Evolutionary conservation across 495 filamentous ascomycete species (phyloP), one percentile per base, ranked within the genome.

Genomic region (Aspergillus mulundensis): DNA sequence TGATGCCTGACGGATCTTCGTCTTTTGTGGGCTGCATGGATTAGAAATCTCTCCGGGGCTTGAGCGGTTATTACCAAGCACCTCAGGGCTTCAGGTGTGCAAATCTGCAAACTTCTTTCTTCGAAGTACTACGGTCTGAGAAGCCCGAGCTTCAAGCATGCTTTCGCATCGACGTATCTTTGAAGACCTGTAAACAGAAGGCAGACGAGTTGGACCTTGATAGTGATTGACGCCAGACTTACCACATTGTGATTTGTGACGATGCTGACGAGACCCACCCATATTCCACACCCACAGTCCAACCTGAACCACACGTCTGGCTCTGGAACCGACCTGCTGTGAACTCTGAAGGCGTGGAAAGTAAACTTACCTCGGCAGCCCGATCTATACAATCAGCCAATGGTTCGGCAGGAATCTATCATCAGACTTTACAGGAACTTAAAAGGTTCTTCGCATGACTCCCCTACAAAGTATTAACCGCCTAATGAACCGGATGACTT

Each of bases 161-260:
- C 25, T 28, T 28, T 8, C 3, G 8, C 25, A 28, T 28, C 8
- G 25, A 28, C 25, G 25, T 28, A 28, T 8, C 25, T n/a, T 28
- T 28, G 25, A 28, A 4, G 8, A 28, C 4, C 25, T 28, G 25
- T 14, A 23, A 6, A 1, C 20, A 41, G 39, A 36, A 30, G 28
- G 28, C 28, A 30, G 32, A 7, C 38, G 3, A 40, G 3, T 40
- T 24, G n/a, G n/a, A n/a, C n/a, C 14, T 44, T 44, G 41, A 44
- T 44, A 23, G 21, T 3, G n/a, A 24, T 23, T 55, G 53, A 55
- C 53, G 53, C 18, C 42, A 48, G 42, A 18, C 23, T 55, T 55
- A 55, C 53, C 19, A 46, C 53, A 55, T 48, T 41, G 38, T 47
- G 53, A 55, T 2, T 36, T 14, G 36, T 48, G 3, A 19, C 20